These are phyloP conservation scores for Candida manassasensis DNA, from an alignment of 805 yeast species.

Conservation along the genomic window DNA sequence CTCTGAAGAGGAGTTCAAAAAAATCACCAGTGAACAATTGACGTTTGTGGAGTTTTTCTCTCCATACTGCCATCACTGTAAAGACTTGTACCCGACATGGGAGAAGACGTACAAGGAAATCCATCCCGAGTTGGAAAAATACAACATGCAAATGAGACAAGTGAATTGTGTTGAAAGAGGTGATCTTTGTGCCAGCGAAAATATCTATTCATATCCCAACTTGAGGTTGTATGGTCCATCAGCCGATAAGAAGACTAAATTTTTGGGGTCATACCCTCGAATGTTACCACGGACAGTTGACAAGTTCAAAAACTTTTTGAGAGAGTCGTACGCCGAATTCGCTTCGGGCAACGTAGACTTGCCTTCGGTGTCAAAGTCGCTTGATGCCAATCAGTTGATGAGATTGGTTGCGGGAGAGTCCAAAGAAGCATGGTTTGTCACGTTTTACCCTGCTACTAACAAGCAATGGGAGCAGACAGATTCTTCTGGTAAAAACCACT, in stretches of 20 bases:
- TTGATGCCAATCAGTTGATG: constrained; percentile 41
- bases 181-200: constrained; percentile 72
- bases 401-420: constrained; percentile 48
- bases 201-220: constrained; percentile 63
- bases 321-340: constrained; percentile 47
- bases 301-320: constrained; percentile 48
- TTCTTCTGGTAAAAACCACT: constrained; percentile 28
- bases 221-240: constrained; percentile 65
- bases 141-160: constrained; percentile 57
- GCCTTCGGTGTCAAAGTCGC: constrained; percentile 36
- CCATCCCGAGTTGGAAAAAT: constrained; percentile 37
- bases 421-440: constrained; percentile 48
- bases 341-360: constrained; percentile 33
- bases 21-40: constrained; percentile 45
- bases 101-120: constrained; percentile 52
- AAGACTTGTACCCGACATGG: constrained; percentile 78
- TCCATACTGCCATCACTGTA: constrained; percentile 87
- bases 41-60: constrained; percentile 86
- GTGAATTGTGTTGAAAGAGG: constrained; percentile 86
- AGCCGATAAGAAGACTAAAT: constrained; percentile 24
- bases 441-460: constrained; percentile 61
- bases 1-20: constrained; percentile 47
- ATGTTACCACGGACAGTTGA: constrained; percentile 43
- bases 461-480: constrained; percentile 33
- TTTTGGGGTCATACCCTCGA: constrained; percentile 44